These are phyloP conservation scores for Phytopythium vexans DNA, from an alignment of 352 stramenopile genomes.

Conservation along the genomic window DNA sequence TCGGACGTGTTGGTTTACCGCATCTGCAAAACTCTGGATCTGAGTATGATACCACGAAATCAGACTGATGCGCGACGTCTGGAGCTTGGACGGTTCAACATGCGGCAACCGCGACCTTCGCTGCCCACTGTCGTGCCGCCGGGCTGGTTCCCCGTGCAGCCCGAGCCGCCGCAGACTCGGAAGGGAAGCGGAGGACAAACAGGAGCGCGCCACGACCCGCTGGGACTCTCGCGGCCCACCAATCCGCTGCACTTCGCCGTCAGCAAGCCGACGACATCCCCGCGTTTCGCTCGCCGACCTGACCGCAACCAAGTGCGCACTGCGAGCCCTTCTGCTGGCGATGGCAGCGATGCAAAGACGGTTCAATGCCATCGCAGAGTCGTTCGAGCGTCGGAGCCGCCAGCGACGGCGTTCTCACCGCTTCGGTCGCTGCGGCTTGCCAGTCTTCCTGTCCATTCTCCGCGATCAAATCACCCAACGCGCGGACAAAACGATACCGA, in stretches of 20 bases:
- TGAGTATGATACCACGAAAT: background rate
- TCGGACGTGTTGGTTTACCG: background rate
- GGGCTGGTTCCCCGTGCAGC: constrained; percentile 6
- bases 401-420: constrained; percentile 23
- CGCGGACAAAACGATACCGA: background rate
- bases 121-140: background rate
- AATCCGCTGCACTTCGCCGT: constrained; percentile 26
- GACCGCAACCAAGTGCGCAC: background rate
- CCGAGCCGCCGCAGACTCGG: constrained; percentile 1
- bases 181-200: background rate
- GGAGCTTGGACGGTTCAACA: background rate
- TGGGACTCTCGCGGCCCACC: constrained; percentile 28
- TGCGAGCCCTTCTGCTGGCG: background rate
- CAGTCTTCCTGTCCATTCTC: constrained; percentile 7
- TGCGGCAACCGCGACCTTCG: background rate
- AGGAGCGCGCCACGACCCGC: constrained; percentile 8
- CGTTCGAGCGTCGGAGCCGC: constrained; percentile 2
- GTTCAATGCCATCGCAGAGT: constrained; percentile 2
- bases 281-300: background rate
- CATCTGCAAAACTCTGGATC: background rate
- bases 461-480: constrained; percentile 4
- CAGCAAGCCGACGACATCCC: constrained; percentile 12
- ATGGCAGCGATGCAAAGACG: background rate
- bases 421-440: constrained; percentile 40
- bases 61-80: background rate